phyloP scores from a whole-genome alignment of 1,284 basidiomycete genomes.

The Porodaedalea pini region DNA sequence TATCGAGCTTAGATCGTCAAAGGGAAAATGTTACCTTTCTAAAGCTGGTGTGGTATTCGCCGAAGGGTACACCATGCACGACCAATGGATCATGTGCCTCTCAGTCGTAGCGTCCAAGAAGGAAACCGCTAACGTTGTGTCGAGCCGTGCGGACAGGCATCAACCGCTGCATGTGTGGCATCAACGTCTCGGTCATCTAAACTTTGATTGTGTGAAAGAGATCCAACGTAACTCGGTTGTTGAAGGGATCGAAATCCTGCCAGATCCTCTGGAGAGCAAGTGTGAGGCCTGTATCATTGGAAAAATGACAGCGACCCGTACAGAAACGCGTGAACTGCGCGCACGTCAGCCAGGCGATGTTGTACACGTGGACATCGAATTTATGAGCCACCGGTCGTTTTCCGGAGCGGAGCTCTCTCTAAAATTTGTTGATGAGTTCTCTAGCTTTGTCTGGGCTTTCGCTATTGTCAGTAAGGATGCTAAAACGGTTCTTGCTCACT shows the following conservation, averaged over 20 bases:
- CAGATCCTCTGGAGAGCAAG: no score
- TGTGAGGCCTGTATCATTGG: not conserved
- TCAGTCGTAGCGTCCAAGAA: no score
- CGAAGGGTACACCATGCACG: not conserved
- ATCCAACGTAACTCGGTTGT: not conserved
- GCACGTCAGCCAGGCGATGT: not conserved
- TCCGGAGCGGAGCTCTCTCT: not conserved
- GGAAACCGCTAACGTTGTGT: no score
- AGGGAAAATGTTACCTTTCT: not conserved
- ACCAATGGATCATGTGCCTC: not conserved
- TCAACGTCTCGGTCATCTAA: not conserved
- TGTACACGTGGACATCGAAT: constrained; percentile 4
- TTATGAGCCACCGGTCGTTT: not conserved
- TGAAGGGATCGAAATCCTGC: not conserved
- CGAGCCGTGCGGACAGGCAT: no score
- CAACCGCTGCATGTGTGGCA: constrained; percentile 1
- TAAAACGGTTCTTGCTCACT: not conserved
- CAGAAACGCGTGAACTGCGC: not conserved
- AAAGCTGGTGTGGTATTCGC: not conserved
- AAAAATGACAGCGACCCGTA: not conserved
- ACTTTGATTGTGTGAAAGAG: not conserved
- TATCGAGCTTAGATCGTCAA: no score
- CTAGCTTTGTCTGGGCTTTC: not conserved
- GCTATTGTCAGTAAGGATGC: not conserved
- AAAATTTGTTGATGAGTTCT: constrained; percentile 2